Evolutionary conservation across 768 basidiomycete genomes (phyloP), one percentile per base, ranked within the genome.

Genomic region (Lyophyllum atratum): DNA sequence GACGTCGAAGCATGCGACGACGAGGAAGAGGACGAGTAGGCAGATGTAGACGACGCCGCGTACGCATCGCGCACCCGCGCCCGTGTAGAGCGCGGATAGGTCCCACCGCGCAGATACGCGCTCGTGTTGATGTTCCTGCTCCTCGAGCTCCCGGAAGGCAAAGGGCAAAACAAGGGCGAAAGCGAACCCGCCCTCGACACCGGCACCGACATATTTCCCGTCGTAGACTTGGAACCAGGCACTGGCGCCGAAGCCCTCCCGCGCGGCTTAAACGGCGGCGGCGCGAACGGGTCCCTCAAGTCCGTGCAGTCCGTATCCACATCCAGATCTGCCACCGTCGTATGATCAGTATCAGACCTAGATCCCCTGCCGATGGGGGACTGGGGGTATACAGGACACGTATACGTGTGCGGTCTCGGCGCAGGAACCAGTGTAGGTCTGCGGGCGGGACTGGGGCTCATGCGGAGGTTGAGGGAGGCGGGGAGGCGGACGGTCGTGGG

Each of bases 281-380:
- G 43, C 14, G 58, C 54, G 11, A 59, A 59, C 39, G 59, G 59
- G 19, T 59, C 59, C 0, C 50, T 17, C 7, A 59, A 43, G 19
- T 59, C 54, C 26, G 29, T 49, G 12, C 34, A 52, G 17, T 59
- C 59, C 46, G 24, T 10, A 4, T 25, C 10, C 22, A 24, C 6
- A 24, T 12, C 24, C 22, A 10, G 6, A 24, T 45, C 22, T 15
- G 44, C 22, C 12, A 14, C 25, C 22, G 10, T 42, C 11, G n/a
- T 17, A 42, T n/a, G 9, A n/a, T n/a, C 40, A n/a, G 43, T 45
- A 4, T 17, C 8, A 14, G 37, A 14, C 37, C 12, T 12, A 33
- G 31, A 33, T 6, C 7, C 31, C 7, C 31, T 14, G 34, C 12
- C 3, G 34, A 9, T 37, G 34, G 14, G 17, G 14, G 34, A 15